Conservation (phyloP, 768 basidiomycete genomes). For the Porphyrellus cyaneotinctus region DNA sequence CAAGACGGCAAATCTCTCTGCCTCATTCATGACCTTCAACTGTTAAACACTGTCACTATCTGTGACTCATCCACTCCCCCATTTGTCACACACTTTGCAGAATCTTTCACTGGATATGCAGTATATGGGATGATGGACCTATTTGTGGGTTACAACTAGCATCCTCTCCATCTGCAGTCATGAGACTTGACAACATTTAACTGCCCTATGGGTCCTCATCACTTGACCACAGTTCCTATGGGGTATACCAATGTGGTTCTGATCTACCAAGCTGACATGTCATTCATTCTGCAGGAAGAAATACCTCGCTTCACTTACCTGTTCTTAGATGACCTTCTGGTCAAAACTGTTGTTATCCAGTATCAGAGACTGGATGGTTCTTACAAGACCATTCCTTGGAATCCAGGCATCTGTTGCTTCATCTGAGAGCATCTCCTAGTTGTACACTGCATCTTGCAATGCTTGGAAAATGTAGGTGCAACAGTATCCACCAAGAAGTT, state of each 20-base stretch:
- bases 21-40: not conserved
- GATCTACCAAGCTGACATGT: not conserved
- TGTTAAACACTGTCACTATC: not conserved
- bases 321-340: not conserved
- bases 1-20: not conserved
- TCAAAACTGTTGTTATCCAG: not conserved
- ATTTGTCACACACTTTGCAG: not conserved
- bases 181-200: not conserved
- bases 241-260: not conserved
- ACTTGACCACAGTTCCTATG: not conserved
- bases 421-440: too few relatives aligned
- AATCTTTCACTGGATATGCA: not conserved
- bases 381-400: not conserved
- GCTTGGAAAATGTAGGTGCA: not conserved
- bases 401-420: not conserved
- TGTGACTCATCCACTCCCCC: accelerated
- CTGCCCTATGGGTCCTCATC: not conserved
- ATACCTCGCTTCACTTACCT: not conserved
- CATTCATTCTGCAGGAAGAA: not conserved
- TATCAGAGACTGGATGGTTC: not conserved
- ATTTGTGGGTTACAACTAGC: not conserved
- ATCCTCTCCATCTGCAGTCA: not conserved
- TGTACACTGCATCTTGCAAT: not conserved
- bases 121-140: constrained; percentile 2
- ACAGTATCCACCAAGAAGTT: not conserved